These are phyloP conservation scores for Stephania japonica DNA, from an alignment of 164 flowering plant species.

Conservation along the genomic window DNA sequence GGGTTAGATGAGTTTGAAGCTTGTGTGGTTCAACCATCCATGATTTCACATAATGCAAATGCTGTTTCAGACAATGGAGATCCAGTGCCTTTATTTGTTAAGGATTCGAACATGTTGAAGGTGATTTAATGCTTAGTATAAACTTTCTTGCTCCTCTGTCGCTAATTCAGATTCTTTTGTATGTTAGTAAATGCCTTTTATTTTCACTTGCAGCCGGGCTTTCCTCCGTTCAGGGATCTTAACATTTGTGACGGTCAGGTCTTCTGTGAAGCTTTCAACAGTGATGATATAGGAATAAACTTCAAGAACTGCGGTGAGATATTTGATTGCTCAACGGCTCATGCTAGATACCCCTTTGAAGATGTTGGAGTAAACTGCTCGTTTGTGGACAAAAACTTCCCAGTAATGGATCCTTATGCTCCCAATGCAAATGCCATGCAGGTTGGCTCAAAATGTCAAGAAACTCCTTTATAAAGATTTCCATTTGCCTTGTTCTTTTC, in stretches of 20 bases:
- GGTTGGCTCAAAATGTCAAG: slow-evolving; percentile 28
- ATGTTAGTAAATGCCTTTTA: not conserved
- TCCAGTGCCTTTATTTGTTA: slow-evolving; percentile 21
- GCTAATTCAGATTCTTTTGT: not conserved
- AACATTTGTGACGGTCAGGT: slow-evolving; percentile 28
- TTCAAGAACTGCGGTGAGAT: slow-evolving; percentile 32
- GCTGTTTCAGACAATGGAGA: slow-evolving; percentile 21
- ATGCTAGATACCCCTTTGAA: slow-evolving; percentile 22
- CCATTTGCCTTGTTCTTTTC: not conserved
- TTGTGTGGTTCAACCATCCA: slow-evolving; percentile 24
- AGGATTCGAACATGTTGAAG: slow-evolving; percentile 27
- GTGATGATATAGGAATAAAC: slow-evolving; percentile 32
- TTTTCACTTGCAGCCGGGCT: slow-evolving; percentile 22
- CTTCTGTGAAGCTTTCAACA: slow-evolving; percentile 35
- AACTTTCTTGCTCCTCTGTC: not conserved
- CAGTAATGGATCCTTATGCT: slow-evolving; percentile 33
- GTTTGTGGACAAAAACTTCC: slow-evolving; percentile 38
- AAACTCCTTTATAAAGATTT: not conserved
- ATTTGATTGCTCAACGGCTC: slow-evolving; percentile 33
- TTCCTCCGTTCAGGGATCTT: slow-evolving; percentile 31
- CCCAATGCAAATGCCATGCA: slow-evolving; percentile 38
- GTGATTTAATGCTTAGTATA: slow-evolving; percentile 14
- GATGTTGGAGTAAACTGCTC: slow-evolving; percentile 34
- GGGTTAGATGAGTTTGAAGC: slow-evolving; percentile 31
- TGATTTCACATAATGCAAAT: slow-evolving; percentile 18